phyloP scores from a whole-genome alignment of 2,329 filamentous ascomycete genomes.

The Botrytis aclada region DNA sequence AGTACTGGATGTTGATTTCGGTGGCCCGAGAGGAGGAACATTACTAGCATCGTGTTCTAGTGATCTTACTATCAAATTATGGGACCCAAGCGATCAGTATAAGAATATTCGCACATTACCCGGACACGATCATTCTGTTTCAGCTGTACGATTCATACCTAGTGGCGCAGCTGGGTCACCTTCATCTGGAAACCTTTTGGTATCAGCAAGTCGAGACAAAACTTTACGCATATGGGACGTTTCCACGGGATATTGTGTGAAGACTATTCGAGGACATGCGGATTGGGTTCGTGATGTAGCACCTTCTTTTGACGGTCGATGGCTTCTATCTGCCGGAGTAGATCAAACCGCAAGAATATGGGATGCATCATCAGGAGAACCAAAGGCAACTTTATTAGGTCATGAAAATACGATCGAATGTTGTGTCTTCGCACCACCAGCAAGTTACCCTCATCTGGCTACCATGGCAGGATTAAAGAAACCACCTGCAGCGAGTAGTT shows the following conservation, averaged over 20 bases:
- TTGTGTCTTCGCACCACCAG: slow-evolving; percentile 77
- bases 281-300: slow-evolving; percentile 91
- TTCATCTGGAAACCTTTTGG: slow-evolving; percentile 78
- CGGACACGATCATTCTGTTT: slow-evolving; percentile 90
- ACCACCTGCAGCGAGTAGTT: slow-evolving; percentile 67
- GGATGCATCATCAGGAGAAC: slow-evolving; percentile 73
- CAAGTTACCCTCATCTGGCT: slow-evolving; percentile 74
- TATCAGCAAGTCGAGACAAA: slow-evolving; percentile 81
- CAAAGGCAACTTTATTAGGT: slow-evolving; percentile 75
- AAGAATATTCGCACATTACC: slow-evolving; percentile 91
- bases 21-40: slow-evolving; percentile 75
- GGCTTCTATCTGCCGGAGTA: slow-evolving; percentile 76
- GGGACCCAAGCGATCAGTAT: slow-evolving; percentile 89
- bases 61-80: slow-evolving; percentile 90
- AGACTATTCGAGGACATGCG: slow-evolving; percentile 79
- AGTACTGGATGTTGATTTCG: slow-evolving; percentile 86
- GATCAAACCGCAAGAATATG: slow-evolving; percentile 80
- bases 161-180: slow-evolving; percentile 75
- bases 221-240: slow-evolving; percentile 89
- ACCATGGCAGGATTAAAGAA: slow-evolving; percentile 79
- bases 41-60: slow-evolving; percentile 69
- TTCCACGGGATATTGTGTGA: slow-evolving; percentile 86
- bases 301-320: slow-evolving; percentile 79
- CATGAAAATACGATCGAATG: slow-evolving; percentile 87
- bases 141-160: slow-evolving; percentile 82